phyloP scores from a whole-genome alignment of 2,329 filamentous ascomycete species.

The Emergomyces orientalis region DNA sequence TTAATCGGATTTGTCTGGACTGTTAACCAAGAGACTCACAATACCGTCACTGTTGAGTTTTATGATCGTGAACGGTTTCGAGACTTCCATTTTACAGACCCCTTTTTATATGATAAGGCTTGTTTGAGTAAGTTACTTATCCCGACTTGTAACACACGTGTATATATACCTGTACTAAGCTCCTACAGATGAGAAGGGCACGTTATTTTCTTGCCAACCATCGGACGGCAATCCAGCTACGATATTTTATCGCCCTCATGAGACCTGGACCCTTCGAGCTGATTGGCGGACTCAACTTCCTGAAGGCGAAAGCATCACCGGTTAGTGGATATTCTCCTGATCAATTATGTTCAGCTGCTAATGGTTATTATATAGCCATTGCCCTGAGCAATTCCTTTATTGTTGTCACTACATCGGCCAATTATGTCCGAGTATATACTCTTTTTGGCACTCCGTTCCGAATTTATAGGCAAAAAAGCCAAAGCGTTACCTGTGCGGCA shows the following conservation, averaged over 20 bases:
- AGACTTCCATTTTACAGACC: constrained; percentile 96
- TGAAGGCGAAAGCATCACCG: constrained; percentile 68
- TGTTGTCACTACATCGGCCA: constrained; percentile 73
- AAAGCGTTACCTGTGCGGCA: constrained; percentile 84
- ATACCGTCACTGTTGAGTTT: constrained; percentile 95
- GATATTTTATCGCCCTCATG: constrained; percentile 94
- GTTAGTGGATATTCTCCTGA: constrained; percentile 21
- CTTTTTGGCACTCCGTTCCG: constrained; percentile 83
- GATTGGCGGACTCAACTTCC: constrained; percentile 91
- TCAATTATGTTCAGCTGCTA: constrained; percentile 8
- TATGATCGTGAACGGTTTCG: constrained; percentile 88
- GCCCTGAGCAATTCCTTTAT: constrained; percentile 86
- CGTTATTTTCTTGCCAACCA: constrained; percentile 74
- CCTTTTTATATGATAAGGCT: constrained; percentile 90
- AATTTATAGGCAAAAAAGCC: constrained; percentile 87
- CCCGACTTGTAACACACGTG: background rate
- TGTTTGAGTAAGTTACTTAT: constrained; percentile 55
- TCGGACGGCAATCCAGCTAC: constrained; percentile 59
- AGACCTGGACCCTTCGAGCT: constrained; percentile 83
- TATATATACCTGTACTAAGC: background rate
- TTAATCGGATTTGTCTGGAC: constrained; percentile 94
- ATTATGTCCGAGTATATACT: constrained; percentile 88
- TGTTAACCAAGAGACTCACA: constrained; percentile 83
- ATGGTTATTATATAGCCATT: constrained; percentile 48
- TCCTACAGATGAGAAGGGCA: constrained; percentile 58